A percentile compares a stretch with the other conserved stretches of the same genome.
phyloP scores from a whole-genome alignment of 371 early-diverging fungal species.

The Apophysomyces trapeziformis region DNA sequence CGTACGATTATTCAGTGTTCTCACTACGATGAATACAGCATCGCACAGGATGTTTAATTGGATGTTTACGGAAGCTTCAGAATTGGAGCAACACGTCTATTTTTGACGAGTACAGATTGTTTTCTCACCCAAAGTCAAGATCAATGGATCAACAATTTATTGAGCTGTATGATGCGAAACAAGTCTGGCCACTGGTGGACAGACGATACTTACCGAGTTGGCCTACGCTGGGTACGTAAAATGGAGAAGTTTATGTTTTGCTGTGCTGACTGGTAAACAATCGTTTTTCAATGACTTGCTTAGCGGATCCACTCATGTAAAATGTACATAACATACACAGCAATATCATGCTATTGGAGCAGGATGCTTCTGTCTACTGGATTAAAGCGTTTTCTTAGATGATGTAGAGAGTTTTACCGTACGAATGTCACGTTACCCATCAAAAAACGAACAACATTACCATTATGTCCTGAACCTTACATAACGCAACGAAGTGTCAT shows the following conservation, averaged over 20 bases:
- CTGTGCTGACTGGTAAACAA: background rate
- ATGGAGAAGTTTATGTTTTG: background rate
- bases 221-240: constrained; percentile 61
- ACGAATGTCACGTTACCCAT: too few relatives aligned
- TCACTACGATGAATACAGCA: constrained; percentile 58
- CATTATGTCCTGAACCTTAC: too few relatives aligned
- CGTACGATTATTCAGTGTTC: background rate
- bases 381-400: too few relatives aligned
- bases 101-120: constrained; percentile 96
- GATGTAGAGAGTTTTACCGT: too few relatives aligned
- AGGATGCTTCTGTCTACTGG: too few relatives aligned
- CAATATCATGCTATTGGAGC: too few relatives aligned
- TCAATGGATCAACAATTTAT: constrained; percentile 98
- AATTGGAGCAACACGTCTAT: constrained; percentile 95
- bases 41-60: constrained; percentile 95
- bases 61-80: constrained; percentile 92
- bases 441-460: too few relatives aligned
- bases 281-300: too few relatives aligned
- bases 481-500: too few relatives aligned
- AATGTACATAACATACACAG: too few relatives aligned
- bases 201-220: constrained; percentile 73
- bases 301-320: too few relatives aligned
- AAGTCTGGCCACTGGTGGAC: constrained; percentile 80
- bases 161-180: constrained; percentile 88
- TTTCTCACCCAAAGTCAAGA: constrained; percentile 91